Evolutionary conservation across 306 rosid genomes (phyloP).

Genomic region (Prosopis cineraria): DNA sequence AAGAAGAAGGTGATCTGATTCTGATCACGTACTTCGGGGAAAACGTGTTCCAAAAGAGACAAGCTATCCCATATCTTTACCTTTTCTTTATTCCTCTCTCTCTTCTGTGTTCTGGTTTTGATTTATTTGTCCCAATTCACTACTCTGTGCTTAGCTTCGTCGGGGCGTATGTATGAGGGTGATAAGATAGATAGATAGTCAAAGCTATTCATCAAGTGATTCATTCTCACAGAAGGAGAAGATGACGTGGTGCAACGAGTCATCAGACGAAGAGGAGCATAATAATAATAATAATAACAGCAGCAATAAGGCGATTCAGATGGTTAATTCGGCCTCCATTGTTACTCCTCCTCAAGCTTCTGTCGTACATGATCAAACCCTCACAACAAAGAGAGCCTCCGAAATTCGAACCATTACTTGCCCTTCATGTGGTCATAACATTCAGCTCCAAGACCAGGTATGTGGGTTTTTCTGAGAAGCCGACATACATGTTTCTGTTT

Average conservation of each 20-base stretch:
- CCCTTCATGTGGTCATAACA: conserved; percentile 73
- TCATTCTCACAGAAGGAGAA: background rate
- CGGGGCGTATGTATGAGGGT: background rate
- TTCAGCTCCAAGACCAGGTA: conserved; percentile 68
- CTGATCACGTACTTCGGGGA: too few relatives aligned
- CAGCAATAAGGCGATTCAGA: conserved; percentile 32
- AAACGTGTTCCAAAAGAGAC: conserved; percentile 52
- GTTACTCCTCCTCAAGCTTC: background rate
- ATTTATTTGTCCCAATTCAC: background rate
- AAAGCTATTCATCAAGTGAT: background rate
- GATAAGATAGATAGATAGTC: background rate
- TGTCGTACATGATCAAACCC: background rate
- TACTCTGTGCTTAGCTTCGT: background rate
- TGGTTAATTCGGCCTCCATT: conserved; percentile 24
- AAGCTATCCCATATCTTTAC: background rate
- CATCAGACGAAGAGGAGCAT: conserved; percentile 49
- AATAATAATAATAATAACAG: background rate
- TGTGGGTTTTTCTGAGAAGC: too few relatives aligned
- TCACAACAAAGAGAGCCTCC: conserved; percentile 9
- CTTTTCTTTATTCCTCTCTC: background rate
- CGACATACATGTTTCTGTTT: too few relatives aligned
- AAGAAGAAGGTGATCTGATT: background rate
- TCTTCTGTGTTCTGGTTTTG: background rate
- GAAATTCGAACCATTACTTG: conserved; percentile 57
- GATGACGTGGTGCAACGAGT: conserved; percentile 79